These are phyloP conservation scores for Sugiyamaella valdiviana DNA, from an alignment of 805 yeast species.

Conservation along the genomic window DNA sequence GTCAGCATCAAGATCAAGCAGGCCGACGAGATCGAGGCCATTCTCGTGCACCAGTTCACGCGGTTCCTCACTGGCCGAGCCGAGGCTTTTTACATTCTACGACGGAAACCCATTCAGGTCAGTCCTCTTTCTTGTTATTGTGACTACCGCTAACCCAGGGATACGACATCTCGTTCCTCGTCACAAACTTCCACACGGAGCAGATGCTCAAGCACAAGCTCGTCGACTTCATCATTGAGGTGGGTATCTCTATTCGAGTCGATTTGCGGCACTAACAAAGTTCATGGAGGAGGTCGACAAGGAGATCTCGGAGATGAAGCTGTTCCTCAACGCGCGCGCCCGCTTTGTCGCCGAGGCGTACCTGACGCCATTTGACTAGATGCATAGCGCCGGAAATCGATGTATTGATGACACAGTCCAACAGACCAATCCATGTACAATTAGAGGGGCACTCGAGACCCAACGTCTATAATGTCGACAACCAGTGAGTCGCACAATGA, in stretches of 20 bases:
- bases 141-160: constrained; percentile 41
- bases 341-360: constrained; percentile 97
- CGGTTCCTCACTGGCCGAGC: constrained; percentile 93
- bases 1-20: constrained; percentile 90
- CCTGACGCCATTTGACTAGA: constrained; percentile 78
- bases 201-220: constrained; percentile 91
- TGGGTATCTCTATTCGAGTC: constrained; percentile 2
- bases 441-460: too few species aligned
- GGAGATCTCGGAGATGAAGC: constrained; percentile 96
- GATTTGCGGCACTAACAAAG: constrained; percentile 14
- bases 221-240: constrained; percentile 90
- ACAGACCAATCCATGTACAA: too few species aligned
- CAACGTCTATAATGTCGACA: too few species aligned
- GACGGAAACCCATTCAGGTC: constrained; percentile 77
- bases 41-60: constrained; percentile 90
- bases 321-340: constrained; percentile 94
- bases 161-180: constrained; percentile 86
- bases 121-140: too few species aligned
- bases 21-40: constrained; percentile 94
- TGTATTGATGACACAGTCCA: too few species aligned
- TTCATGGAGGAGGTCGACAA: constrained; percentile 99
- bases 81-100: constrained; percentile 83
- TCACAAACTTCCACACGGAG: constrained; percentile 92
- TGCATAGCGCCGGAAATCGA: neutral
- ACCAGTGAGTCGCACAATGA: too few species aligned